Evolutionary conservation across 352 stramenopile genomes (phyloP).

Genomic region (Ophiocytium majus): DNA sequence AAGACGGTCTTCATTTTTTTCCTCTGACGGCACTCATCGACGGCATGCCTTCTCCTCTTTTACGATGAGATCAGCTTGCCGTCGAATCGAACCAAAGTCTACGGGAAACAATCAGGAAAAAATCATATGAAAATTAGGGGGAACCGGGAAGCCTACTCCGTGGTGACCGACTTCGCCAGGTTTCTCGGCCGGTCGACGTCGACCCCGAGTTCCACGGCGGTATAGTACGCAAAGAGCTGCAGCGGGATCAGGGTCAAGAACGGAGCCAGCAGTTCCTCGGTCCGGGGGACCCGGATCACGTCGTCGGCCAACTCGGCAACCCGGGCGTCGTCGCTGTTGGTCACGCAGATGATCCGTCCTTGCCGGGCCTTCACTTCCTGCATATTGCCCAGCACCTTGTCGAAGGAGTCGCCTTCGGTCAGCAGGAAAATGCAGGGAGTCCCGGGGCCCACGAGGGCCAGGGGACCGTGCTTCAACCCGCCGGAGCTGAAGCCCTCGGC

Average conservation of each 20-base stretch:
- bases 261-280: slow-evolving; percentile 78
- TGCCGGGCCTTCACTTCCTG: slow-evolving; percentile 90
- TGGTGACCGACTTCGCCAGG: slow-evolving; percentile 78
- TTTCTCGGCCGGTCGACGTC: slow-evolving; percentile 96
- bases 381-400: neutral
- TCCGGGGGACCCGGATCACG: slow-evolving; percentile 96
- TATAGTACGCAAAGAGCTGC: slow-evolving; percentile 90
- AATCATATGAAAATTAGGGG: too few species aligned
- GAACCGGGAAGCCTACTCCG: neutral
- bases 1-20: too few species aligned
- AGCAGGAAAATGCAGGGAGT: neutral
- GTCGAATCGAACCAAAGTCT: too few species aligned
- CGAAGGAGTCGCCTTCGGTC: neutral
- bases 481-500: slow-evolving; percentile 94
- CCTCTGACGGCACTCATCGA: too few species aligned
- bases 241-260: slow-evolving; percentile 91
- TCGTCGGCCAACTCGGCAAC: slow-evolving; percentile 62
- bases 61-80: too few species aligned
- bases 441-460: slow-evolving; percentile 91
- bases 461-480: slow-evolving; percentile 96
- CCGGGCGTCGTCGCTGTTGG: neutral
- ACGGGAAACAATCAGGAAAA: too few species aligned
- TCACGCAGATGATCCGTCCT: slow-evolving; percentile 43
- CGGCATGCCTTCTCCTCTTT: too few species aligned
- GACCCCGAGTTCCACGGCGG: slow-evolving; percentile 91